A percentile compares a stretch with the other conserved stretches of the same genome.
Evolutionary conservation across 345 rosid species (phyloP).

Genomic region (Euphorbia pulcherrima): DNA sequence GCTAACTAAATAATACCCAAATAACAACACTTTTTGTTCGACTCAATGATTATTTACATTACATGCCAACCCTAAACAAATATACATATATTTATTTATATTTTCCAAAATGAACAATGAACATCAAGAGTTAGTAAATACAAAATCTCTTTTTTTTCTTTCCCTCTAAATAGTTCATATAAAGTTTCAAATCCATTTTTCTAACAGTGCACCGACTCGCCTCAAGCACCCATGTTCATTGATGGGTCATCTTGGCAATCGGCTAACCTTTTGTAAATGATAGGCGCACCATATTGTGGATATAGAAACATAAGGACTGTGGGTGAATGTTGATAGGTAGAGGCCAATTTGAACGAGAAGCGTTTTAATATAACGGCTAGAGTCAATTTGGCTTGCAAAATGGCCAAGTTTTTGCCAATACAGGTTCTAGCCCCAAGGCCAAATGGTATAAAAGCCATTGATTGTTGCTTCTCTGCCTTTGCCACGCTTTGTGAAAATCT

Average conservation of each 20-base stretch:
- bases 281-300: constrained; percentile 60
- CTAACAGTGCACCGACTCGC: not conserved
- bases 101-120: not conserved
- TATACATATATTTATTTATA: too few relatives aligned
- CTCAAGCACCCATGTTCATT: constrained; percentile 11
- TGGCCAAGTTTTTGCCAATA: constrained; percentile 60
- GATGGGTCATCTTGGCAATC: constrained; percentile 2
- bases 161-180: not conserved
- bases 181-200: constrained; percentile 1
- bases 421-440: constrained; percentile 64
- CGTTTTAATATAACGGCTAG: constrained; percentile 31
- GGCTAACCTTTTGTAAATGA: constrained; percentile 43
- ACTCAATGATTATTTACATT: not conserved
- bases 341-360: constrained; percentile 39
- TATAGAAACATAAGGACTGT: constrained; percentile 39
- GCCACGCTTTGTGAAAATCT: constrained; percentile 58
- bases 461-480: constrained; percentile 57
- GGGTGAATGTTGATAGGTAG: constrained; percentile 53
- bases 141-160: not conserved
- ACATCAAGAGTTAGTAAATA: constrained; percentile 11
- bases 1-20: constrained; percentile 19
- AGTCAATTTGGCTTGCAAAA: constrained; percentile 53
- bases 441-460: constrained; percentile 50
- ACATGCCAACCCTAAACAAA: constrained; percentile 11
- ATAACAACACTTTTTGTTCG: constrained; percentile 6